phyloP scores from a whole-genome alignment of 257 asterid genomes.

The Jacaranda copaia region DNA sequence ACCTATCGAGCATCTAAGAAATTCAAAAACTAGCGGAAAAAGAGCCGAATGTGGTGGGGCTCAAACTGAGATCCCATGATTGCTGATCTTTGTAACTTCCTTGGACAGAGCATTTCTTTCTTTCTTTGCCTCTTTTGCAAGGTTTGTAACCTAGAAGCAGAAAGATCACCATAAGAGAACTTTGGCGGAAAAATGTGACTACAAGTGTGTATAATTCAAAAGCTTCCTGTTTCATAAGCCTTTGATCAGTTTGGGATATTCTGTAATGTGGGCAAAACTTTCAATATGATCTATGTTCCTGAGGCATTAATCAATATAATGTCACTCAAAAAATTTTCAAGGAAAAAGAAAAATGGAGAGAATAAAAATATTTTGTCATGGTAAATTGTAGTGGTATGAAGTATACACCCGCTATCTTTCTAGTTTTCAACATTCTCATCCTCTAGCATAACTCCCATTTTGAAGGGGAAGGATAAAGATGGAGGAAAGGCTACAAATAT shows the following conservation, averaged over 20 bases:
- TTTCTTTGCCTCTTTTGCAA: slow-evolving; percentile 75
- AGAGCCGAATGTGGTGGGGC: slow-evolving; percentile 2
- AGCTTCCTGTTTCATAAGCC: slow-evolving; percentile 2
- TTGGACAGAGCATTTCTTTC: slow-evolving; percentile 70
- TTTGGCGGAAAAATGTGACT: neutral
- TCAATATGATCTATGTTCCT: neutral
- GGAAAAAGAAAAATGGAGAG: no score
- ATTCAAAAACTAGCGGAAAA: slow-evolving; percentile 16
- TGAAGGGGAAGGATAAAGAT: neutral
- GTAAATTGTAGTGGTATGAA: neutral
- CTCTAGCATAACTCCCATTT: neutral
- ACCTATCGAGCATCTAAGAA: slow-evolving; percentile 14
- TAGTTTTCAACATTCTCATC: neutral
- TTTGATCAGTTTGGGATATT: neutral
- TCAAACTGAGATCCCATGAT: slow-evolving; percentile 88
- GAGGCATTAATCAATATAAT: no score
- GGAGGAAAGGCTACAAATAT: neutral
- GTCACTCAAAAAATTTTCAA: no score
- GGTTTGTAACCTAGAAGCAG: slow-evolving; percentile 61
- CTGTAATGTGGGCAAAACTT: neutral
- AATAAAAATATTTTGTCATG: no score
- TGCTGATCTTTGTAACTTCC: slow-evolving; percentile 90
- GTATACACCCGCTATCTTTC: neutral
- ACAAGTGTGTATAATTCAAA: neutral
- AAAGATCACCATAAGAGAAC: slow-evolving; percentile 22